Conservation (phyloP, 495 filamentous ascomycete species). For the Aspergillus coremiiformis region DNA sequence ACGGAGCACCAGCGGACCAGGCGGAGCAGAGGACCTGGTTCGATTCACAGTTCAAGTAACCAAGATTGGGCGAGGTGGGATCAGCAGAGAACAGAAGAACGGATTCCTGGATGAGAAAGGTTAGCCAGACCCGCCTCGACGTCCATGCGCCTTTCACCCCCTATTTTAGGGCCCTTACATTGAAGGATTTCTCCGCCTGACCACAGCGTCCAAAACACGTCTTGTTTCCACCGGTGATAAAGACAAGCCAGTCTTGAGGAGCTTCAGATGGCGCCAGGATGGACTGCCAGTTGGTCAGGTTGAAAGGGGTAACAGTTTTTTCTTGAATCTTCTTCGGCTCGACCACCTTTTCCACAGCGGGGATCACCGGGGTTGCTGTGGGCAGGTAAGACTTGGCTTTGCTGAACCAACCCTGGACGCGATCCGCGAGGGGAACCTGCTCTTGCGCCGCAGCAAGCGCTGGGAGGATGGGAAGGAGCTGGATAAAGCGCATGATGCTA, state of each 20-base stretch:
- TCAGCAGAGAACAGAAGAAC: conserved; percentile 58
- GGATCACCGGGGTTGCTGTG: conserved; percentile 39
- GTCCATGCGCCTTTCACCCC: neutral
- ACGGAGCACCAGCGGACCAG: conserved; percentile 67
- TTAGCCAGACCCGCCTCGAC: conserved; percentile 8
- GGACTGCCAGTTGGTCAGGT: conserved; percentile 63
- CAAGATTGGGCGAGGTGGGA: conserved; percentile 63
- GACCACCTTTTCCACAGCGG: conserved; percentile 44
- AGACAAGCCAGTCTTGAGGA: conserved; percentile 73
- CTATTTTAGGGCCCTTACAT: conserved; percentile 32
- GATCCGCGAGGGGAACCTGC: conserved; percentile 64
- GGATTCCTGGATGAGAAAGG: conserved; percentile 46
- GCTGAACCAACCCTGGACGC: conserved; percentile 57
- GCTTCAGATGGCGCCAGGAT: conserved; percentile 56
- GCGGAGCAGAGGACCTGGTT: conserved; percentile 72
- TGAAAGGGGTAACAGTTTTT: conserved; percentile 54
- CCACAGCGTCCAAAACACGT: conserved; percentile 68
- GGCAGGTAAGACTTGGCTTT: conserved; percentile 55
- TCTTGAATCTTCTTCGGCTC: conserved; percentile 49
- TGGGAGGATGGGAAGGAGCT: conserved; percentile 57
- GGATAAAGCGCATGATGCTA: conserved; percentile 60
- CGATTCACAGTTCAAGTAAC: conserved; percentile 68
- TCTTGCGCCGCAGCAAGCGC: conserved; percentile 64
- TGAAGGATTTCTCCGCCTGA: conserved; percentile 47
- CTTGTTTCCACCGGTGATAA: conserved; percentile 78